Evolutionary conservation across 1,139 yeast genomes (phyloP), one percentile per base, ranked within the genome.

Genomic region (Pneumocystis wakefieldiae): DNA sequence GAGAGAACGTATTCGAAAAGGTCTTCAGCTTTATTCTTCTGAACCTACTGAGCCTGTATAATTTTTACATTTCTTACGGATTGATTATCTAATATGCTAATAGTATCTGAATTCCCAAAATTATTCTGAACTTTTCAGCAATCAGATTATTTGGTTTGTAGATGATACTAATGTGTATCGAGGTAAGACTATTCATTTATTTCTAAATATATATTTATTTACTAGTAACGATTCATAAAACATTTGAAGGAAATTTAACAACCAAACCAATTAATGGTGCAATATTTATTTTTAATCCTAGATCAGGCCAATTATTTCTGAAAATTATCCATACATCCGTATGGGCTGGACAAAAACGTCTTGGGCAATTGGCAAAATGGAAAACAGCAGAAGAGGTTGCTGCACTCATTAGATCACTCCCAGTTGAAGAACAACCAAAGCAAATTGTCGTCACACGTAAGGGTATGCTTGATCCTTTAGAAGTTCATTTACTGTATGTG

Each of bases 361-460:
- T 92, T 68, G 88, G 95, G 37, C 97, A 92, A 72, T 77, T 94
- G 67, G 94, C 97, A 0, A 92, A 92, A 72, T 94, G 98, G 98
- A 92, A 92, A 73, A 86, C 97, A 1, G 98, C 98, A 0, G 99
- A 94, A 74, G 98, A 92, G 75, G 95, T 90, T 35, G 92, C 96
- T 12, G 96, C 96, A 0, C 77, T 92, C 67, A 81, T 92, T 35
- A 80, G 97, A 61, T 88, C 97, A 0, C 76, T 92, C 65, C 97
- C 97, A 0, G 80, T 83, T 64, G 97, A 92, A 72, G 97, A 92
- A 73, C 97, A 91, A 71, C 98, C 98, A 1, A 86, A 86, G 70
- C 96, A 91, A 73, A 77, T 94, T 65, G 87, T 92, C 72, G 91
- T 88, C 12, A 87, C 97, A 0, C 79, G 97, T 69, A 88, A 87